Base-by-base conservation (phyloP, 1,284 basidiomycete genomes). In the Trametes sp. region DNA sequence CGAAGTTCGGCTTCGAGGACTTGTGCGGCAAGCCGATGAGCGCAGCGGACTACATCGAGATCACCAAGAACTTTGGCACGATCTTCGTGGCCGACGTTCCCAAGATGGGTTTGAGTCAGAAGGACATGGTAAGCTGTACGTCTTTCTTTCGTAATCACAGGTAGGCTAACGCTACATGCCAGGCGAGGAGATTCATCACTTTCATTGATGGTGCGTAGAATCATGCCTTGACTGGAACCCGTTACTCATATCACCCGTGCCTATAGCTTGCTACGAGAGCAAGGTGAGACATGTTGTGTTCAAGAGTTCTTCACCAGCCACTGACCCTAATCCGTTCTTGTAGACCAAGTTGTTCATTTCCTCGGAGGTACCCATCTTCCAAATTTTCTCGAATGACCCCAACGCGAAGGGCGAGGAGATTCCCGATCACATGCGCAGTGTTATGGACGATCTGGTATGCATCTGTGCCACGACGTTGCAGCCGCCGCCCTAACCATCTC, bases 41-140 rank as follows among this genome's bases (percentile, higher is more conserved):
- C 69, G 97, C 98, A 19, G 94, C 95, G 7, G 98, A 99, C 78
- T 99, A 98, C 77, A 79, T 99, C 45, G 95, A 98, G 79, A 87
- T 99, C 62, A 98, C 96, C 29, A 88, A 88, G 71, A 87, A 82
- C 45, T 99, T 98, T 74, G 82, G 84, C 51, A 96, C 94, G 9
- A 84, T 99, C 38, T 98, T 99, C 74, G 80, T 99, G 44, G 81
- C 90, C 44, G 90, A 94, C 69, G 87, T 99, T 24, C 95, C 94
- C 45, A 91, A 92, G 80, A 91, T 99, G 88, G 92, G 89, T 0
- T 75, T 98, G 67, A 84, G 88, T 61, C 87, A 91, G 76, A 95
- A 98, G 77, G 98, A 99, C 76, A 84, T 91, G 80, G 93, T 92
- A 69, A 60, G 81, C 73, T 9, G 41, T 11, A 26, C 49, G 13